Percentiles rank a stretch among this genome's conserved stretches.
Conservation (phyloP, 345 rosid genomes). For the Gossypium longicalyx region DNA sequence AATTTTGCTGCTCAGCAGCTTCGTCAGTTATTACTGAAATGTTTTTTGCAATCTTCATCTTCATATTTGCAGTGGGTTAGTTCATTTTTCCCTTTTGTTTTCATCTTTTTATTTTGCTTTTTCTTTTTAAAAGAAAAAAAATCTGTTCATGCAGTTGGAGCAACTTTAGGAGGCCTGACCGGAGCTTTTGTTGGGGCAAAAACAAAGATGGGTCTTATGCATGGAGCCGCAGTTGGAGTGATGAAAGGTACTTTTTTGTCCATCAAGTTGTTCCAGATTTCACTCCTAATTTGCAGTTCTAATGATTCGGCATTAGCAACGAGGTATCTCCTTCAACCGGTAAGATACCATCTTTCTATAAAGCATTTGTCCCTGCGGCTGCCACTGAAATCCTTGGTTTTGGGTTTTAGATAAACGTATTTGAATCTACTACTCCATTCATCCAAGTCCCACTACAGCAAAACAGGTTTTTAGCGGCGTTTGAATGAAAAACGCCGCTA, state of each 20-base stretch:
- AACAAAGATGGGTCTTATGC: conserved; percentile 21
- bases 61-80: conserved; percentile 32
- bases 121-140: too few species aligned
- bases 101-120: background rate
- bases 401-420: background rate
- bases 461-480: too few species aligned
- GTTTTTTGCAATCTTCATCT: conserved; percentile 16
- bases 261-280: conserved; percentile 10
- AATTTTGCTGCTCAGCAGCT: conserved; percentile 15
- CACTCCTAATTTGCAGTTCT: conserved; percentile 13
- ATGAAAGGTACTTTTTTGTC: conserved; percentile 24
- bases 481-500: too few species aligned
- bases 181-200: conserved; percentile 31
- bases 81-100: background rate
- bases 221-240: conserved; percentile 28
- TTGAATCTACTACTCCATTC: background rate
- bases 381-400: background rate
- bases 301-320: conserved; percentile 9
- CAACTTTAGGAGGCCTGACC: conserved; percentile 21
- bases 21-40: conserved; percentile 12
- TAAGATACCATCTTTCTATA: conserved; percentile 2
- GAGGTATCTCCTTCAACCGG: conserved; percentile 17
- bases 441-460: conserved; percentile 7
- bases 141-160: conserved; percentile 22
- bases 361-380: background rate